Evolutionary conservation across 768 basidiomycete genomes (phyloP).

Genomic region (Leccinum truebloodii): DNA sequence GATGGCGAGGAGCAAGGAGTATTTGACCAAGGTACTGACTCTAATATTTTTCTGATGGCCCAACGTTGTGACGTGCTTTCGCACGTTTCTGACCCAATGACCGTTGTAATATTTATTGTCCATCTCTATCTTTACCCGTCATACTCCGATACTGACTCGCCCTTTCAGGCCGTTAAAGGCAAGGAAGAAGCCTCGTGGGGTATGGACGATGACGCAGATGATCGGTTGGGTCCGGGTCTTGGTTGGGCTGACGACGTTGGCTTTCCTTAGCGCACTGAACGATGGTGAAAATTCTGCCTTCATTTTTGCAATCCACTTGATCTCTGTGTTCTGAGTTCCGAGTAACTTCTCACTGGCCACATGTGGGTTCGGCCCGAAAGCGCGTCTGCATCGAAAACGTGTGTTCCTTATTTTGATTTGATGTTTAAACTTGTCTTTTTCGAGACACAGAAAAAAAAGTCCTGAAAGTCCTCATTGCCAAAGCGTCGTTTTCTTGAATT

Average conservation of each 20-base stretch:
- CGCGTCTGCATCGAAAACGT: not conserved
- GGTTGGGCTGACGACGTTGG: slow-evolving; percentile 31
- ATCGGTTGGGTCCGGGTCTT: slow-evolving; percentile 21
- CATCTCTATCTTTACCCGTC: not conserved
- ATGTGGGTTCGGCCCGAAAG: slow-evolving; percentile 1
- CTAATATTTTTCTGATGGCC: not conserved
- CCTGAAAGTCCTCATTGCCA: not conserved
- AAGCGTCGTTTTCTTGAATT: not conserved
- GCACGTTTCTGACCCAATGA: not conserved
- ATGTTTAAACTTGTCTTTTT: not conserved
- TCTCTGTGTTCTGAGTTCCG: not conserved
- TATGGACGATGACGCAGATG: slow-evolving; percentile 31
- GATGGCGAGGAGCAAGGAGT: slow-evolving; percentile 68
- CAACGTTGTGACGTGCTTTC: not conserved
- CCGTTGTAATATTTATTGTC: not conserved
- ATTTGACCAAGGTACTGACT: slow-evolving; percentile 59
- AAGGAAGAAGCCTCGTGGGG: slow-evolving; percentile 32
- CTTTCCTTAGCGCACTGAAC: slow-evolving; percentile 17
- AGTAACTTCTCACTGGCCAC: not conserved
- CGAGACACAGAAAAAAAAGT: not conserved
- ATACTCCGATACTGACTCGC: not conserved
- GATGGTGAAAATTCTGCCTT: not conserved
- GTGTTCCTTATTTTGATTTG: not conserved
- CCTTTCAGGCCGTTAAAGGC: slow-evolving; percentile 30
- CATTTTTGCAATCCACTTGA: not conserved